Conservation (phyloP, 2,329 filamentous ascomycete genomes). For the Macrophomina phaseolina region DNA sequence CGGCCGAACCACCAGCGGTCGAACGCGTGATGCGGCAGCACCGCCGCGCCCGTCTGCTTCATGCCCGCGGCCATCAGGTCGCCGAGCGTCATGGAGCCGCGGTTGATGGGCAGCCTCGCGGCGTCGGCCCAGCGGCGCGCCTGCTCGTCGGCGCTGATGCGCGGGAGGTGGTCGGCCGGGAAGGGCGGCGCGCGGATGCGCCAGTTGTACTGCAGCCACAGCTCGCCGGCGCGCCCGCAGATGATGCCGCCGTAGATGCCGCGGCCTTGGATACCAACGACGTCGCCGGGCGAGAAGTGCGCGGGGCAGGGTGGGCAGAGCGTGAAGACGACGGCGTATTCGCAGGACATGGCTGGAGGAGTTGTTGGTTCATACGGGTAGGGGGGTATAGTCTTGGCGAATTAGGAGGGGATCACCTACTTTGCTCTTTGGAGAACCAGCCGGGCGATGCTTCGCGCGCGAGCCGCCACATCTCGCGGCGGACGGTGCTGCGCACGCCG, state of each 20-base stretch:
- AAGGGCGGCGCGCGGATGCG: not conserved
- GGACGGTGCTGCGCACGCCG: not conserved
- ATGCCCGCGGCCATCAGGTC: slow-evolving; percentile 39
- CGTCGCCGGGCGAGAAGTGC: not conserved
- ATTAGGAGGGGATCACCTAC: not conserved
- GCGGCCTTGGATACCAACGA: not conserved
- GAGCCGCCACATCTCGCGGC: not conserved
- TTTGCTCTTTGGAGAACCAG: not conserved
- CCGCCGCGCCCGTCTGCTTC: slow-evolving; percentile 29
- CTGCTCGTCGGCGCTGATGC: slow-evolving; percentile 41
- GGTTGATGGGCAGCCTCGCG: slow-evolving; percentile 37
- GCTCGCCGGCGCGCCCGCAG: not conserved
- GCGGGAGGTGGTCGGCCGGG: slow-evolving; percentile 30
- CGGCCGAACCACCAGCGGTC: slow-evolving; percentile 47
- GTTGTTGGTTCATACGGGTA: not conserved
- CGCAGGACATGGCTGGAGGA: not conserved
- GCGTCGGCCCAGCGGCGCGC: slow-evolving; percentile 34
- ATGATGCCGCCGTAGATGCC: not conserved
- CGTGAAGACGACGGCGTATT: not conserved
- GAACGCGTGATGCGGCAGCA: slow-evolving; percentile 46
- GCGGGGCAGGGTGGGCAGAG: not conserved
- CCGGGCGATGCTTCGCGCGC: not conserved
- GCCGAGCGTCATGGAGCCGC: slow-evolving; percentile 36
- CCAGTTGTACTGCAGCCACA: not conserved
- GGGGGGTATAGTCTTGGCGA: not conserved